Evolutionary conservation across 305 asterid species (phyloP).

Genomic region (Solanum hybrid): DNA sequence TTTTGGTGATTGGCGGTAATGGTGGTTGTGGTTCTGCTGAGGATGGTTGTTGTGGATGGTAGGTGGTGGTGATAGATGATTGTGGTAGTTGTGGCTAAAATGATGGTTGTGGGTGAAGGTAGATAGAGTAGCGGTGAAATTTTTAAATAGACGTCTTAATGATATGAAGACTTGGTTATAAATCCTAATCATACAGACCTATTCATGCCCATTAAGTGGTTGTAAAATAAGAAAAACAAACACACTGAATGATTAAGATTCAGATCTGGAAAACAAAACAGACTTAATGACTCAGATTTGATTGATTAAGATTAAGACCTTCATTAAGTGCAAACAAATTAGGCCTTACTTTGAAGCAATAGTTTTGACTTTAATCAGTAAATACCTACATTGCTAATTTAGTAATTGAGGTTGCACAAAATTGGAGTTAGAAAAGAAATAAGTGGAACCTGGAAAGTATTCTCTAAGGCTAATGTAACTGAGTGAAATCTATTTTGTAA

Average conservation of each 20-base stretch:
- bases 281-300: neutral
- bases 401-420: neutral
- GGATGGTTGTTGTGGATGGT: neutral
- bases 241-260: neutral
- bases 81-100: neutral
- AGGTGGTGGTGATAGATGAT: neutral
- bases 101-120: neutral
- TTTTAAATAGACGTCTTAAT: neutral
- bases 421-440: neutral
- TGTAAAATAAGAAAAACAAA: neutral
- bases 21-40: neutral
- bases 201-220: neutral
- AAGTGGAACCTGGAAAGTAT: neutral
- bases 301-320: neutral
- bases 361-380: neutral
- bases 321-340: neutral
- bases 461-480: neutral
- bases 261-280: neutral
- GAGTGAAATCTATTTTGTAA: neutral
- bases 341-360: neutral
- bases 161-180: neutral
- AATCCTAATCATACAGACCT: neutral
- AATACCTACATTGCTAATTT: neutral
- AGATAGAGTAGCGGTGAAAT: neutral
- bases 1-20: neutral